Percentiles rank a stretch among this genome's conserved stretches.
Conservation (phyloP, 2,329 filamentous ascomycete genomes). For the Botrytis elliptica region DNA sequence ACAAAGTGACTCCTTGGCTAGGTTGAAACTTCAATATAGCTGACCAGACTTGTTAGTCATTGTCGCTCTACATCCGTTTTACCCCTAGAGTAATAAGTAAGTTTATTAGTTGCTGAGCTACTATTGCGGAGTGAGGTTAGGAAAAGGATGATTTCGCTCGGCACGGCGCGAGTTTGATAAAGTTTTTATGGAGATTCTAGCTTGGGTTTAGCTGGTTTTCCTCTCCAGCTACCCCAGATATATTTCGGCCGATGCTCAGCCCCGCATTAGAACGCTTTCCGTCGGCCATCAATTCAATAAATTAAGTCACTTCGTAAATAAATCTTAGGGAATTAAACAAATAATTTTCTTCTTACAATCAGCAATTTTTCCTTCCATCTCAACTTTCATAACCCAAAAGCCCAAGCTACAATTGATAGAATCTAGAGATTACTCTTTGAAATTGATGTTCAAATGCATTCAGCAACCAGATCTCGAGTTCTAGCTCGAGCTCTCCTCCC, state of each 20-base stretch:
- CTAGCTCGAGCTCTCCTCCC: conserved; percentile 33
- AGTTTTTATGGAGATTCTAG: neutral
- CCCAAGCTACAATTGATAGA: neutral
- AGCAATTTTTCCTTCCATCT: neutral
- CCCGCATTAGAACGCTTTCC: neutral
- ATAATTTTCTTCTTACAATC: neutral
- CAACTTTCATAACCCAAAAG: neutral
- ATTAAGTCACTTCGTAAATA: neutral
- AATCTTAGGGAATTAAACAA: neutral
- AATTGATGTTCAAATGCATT: conserved; percentile 31
- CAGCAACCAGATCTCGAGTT: conserved; percentile 34
- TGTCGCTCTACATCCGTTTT: neutral
- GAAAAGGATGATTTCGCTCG: neutral
- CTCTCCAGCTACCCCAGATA: neutral
- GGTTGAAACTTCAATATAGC: neutral
- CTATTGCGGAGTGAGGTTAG: neutral
- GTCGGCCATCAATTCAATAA: conserved; percentile 1
- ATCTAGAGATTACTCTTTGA: neutral
- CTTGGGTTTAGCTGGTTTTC: neutral
- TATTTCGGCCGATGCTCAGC: neutral
- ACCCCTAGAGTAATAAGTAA: neutral
- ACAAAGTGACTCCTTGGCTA: neutral
- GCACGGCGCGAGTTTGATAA: neutral
- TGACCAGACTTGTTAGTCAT: neutral
- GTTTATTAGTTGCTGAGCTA: neutral